Base-by-base conservation (phyloP, 78 protist species). In the Neovahlkampfia damariscottae region DNA sequence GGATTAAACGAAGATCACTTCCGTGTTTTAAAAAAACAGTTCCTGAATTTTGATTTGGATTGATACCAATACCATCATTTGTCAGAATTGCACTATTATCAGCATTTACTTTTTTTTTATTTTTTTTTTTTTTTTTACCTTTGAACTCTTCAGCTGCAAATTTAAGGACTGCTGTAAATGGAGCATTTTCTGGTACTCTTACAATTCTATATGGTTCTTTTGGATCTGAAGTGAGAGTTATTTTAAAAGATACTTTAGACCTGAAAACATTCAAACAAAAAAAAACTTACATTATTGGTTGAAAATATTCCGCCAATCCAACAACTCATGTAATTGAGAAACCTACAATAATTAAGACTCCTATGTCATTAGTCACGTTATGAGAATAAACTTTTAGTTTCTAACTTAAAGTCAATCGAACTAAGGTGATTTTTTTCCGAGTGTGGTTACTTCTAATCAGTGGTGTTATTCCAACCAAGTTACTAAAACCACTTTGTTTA, bases 1-100 rank as follows among this genome's bases (percentile, higher is more conserved):
- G 95, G 59, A 91, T 91, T 34, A 85, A 74, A 3, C 93, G 83
- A 6, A 92, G 83, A 28, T 92, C 93, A 0, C 70, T 3, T 38
- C 95, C 94, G 79, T 92, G 82, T 74, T 92, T 92, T 36, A 92
- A 72, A 62, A 92, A 92, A 30, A 92, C 91, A 35, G 67, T 30
- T 67, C 93, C 86, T 6, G 91, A 86, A 30, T 76, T 86, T 79
- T 93, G 96, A 9, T 88, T 67, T 8, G 96, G 96, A 69, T 90
- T 90, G 71, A 93, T 89, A 35, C 96, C 96, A 9, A 90, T 79
- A 74, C 96, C 96, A 34, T 92, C 95, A 62, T 79, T 79, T 5
- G 82, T 79, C 19, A 50, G 19, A 19, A 50, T 50, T 19, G 62
- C 62, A 50, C 62, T 50, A 19, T 19, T 50, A 19, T 50, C 62